These are phyloP conservation scores for Candolleomyces aberdarensis DNA, from an alignment of 768 basidiomycete genomes.

Conservation along the genomic window DNA sequence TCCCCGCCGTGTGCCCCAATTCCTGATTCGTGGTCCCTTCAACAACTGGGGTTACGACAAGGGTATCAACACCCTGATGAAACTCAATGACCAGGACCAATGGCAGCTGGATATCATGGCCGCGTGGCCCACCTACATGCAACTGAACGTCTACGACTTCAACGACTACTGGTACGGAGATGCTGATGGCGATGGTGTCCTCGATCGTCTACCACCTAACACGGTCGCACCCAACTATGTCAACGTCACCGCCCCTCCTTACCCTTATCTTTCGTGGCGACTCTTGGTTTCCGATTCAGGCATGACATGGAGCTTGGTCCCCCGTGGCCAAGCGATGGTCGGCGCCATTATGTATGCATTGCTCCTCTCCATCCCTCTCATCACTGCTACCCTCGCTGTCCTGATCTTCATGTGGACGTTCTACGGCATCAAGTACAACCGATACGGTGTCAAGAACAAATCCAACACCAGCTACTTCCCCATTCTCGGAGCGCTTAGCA, in stretches of 20 bases:
- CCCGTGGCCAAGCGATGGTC: constrained; percentile 77
- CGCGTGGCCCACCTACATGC: constrained; percentile 85
- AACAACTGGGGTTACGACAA: constrained; percentile 91
- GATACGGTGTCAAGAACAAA: constrained; percentile 80
- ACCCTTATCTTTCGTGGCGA: constrained; percentile 86
- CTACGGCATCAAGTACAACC: constrained; percentile 94
- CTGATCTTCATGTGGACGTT: constrained; percentile 92
- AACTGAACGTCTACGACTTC: constrained; percentile 88
- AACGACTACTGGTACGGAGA: constrained; percentile 95
- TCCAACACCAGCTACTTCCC: constrained; percentile 81
- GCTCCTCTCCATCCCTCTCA: constrained; percentile 74
- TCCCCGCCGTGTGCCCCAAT: constrained; percentile 78
- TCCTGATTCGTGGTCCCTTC: constrained; percentile 85
- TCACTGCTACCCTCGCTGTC: constrained; percentile 83
- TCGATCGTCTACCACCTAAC: constrained; percentile 92
- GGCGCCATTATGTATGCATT: constrained; percentile 89
- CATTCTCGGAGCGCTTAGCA: constrained; percentile 64
- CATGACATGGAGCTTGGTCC: constrained; percentile 74
- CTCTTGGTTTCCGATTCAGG: constrained; percentile 75
- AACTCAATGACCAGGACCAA: constrained; percentile 53
- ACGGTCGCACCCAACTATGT: constrained; percentile 80
- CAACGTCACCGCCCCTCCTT: constrained; percentile 89
- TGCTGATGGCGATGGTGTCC: constrained; percentile 77
- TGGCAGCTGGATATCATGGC: constrained; percentile 93
- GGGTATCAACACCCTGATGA: constrained; percentile 72